A percentile compares a stretch with the other conserved stretches of the same genome.
Evolutionary conservation across 2,329 filamentous ascomycete genomes (phyloP).

Genomic region (Trichoderma polysporum): DNA sequence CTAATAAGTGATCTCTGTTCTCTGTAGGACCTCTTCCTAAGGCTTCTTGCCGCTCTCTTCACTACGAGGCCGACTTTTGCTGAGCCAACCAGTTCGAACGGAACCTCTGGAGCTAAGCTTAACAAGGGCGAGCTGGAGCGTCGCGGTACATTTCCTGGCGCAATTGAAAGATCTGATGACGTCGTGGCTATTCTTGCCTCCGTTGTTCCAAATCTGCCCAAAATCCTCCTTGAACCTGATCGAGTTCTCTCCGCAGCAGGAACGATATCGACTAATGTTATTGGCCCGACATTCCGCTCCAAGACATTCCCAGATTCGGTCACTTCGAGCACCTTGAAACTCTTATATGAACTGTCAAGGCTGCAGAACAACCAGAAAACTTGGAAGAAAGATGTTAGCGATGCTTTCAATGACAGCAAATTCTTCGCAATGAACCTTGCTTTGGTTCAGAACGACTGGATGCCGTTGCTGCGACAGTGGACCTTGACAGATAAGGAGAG

Average conservation of each 20-base stretch:
- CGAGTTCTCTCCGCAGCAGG: slow-evolving; percentile 75
- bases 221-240: slow-evolving; percentile 82
- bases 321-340: slow-evolving; percentile 64
- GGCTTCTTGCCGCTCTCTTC: slow-evolving; percentile 89
- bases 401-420: slow-evolving; percentile 85
- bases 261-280: slow-evolving; percentile 78
- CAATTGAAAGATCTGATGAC: slow-evolving; percentile 63
- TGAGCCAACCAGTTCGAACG: slow-evolving; percentile 47
- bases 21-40: slow-evolving; percentile 76
- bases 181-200: slow-evolving; percentile 76
- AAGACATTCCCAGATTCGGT: slow-evolving; percentile 87
- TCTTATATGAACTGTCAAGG: slow-evolving; percentile 75
- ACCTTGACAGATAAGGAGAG: slow-evolving; percentile 82
- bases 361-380: slow-evolving; percentile 79
- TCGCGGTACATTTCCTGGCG: slow-evolving; percentile 36
- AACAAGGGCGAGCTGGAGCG: slow-evolving; percentile 39
- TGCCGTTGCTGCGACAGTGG: slow-evolving; percentile 83
- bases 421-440: slow-evolving; percentile 73
- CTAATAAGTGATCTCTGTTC: background rate
- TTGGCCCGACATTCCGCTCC: slow-evolving; percentile 78
- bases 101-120: slow-evolving; percentile 38
- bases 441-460: slow-evolving; percentile 73
- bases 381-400: slow-evolving; percentile 89
- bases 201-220: slow-evolving; percentile 76
- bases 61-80: slow-evolving; percentile 79